Conservation (phyloP, 257 asterid genomes). For the Scutellaria galericulata region DNA sequence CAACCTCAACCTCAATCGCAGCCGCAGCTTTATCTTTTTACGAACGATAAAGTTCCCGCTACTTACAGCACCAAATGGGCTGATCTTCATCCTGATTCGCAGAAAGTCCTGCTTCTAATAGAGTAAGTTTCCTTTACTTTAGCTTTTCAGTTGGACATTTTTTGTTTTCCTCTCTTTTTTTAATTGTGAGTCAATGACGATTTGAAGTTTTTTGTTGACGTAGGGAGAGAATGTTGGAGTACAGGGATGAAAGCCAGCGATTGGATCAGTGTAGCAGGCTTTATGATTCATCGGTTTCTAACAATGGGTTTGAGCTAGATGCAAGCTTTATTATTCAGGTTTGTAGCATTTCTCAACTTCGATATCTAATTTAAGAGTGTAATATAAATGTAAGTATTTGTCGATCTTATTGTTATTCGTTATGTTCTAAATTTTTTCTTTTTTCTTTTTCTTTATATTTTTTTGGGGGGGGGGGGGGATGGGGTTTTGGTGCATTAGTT, state of each 20-base stretch:
- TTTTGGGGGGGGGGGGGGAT: background rate
- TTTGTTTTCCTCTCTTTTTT: too few species aligned
- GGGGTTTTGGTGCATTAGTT: conserved; percentile 12
- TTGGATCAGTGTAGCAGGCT: conserved; percentile 89
- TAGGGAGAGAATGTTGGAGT: conserved; percentile 88
- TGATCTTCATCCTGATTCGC: conserved; percentile 96
- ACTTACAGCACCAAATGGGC: conserved; percentile 92
- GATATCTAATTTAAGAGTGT: background rate
- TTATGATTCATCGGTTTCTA: conserved; percentile 80
- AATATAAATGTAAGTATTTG: background rate
- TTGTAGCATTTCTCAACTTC: background rate
- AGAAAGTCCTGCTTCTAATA: conserved; percentile 76
- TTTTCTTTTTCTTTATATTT: background rate
- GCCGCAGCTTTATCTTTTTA: conserved; percentile 71
- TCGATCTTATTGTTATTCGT: too few species aligned
- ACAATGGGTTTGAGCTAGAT: conserved; percentile 84
- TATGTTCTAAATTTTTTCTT: too few species aligned
- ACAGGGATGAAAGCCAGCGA: conserved; percentile 90
- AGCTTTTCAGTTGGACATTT: background rate
- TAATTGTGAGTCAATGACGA: background rate
- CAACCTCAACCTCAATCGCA: conserved; percentile 50
- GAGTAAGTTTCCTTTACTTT: conserved; percentile 54
- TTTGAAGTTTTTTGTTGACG: conserved; percentile 33
- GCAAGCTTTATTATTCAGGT: conserved; percentile 90
- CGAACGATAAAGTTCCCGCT: conserved; percentile 84